phyloP scores from a whole-genome alignment of 345 rosid species.

The Populus euphratica region DNA sequence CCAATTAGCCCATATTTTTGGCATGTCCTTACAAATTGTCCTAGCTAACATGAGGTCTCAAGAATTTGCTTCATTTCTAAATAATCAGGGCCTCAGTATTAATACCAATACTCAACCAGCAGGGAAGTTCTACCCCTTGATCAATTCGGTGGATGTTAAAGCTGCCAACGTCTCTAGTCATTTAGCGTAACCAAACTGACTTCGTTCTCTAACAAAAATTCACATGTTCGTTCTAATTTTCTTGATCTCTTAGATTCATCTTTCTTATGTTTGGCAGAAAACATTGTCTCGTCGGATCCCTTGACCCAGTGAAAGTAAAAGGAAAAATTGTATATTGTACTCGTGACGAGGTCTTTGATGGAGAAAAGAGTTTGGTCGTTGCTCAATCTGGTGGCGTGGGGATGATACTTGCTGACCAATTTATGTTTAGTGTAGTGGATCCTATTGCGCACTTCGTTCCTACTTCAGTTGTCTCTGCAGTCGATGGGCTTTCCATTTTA shows the following conservation, averaged over 20 bases:
- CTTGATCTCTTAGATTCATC: background rate
- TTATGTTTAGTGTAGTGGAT: too few species aligned
- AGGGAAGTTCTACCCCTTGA: constrained; percentile 11
- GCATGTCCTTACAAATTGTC: too few species aligned
- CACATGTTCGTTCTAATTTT: too few species aligned
- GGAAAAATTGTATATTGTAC: constrained; percentile 20
- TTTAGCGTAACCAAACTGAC: background rate
- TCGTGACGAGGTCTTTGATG: background rate
- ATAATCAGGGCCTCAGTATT: constrained; percentile 13
- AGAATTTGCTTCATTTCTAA: too few species aligned
- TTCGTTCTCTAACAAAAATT: too few species aligned
- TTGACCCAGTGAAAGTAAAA: constrained; percentile 9
- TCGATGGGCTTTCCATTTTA: too few species aligned
- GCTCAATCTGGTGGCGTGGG: constrained; percentile 20
- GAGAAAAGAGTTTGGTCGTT: constrained; percentile 12
- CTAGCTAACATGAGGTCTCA: too few species aligned
- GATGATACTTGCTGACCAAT: constrained; percentile 12
- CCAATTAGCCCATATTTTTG: too few species aligned
- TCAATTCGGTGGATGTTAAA: constrained; percentile 4
- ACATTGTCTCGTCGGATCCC: background rate
- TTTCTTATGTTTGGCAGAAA: background rate
- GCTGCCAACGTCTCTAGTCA: background rate
- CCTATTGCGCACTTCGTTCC: too few species aligned
- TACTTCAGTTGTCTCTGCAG: too few species aligned
- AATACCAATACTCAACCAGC: background rate